A percentile compares a stretch with the other conserved stretches of the same genome.
Conservation (phyloP, 208 protist species). For the Acanthamoeba lenticulata region DNA sequence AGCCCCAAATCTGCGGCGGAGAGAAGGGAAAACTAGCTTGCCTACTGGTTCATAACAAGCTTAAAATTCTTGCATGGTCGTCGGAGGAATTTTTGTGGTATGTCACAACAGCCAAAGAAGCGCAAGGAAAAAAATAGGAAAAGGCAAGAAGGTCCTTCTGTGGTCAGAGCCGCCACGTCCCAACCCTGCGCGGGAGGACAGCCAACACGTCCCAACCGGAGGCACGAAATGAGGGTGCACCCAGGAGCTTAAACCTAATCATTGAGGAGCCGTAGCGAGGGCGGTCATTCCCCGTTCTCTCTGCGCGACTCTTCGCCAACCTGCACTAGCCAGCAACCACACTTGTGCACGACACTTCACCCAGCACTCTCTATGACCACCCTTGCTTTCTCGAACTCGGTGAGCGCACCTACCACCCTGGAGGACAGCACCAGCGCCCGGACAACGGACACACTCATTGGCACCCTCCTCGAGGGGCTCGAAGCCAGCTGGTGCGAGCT, state of each 20-base stretch:
- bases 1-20: too few relatives aligned
- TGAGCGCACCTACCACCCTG: neutral
- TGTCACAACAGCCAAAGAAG: too few relatives aligned
- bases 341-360: too few relatives aligned
- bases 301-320: neutral
- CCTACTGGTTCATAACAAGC: too few relatives aligned
- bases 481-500: neutral
- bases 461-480: neutral
- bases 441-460: neutral
- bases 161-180: neutral
- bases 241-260: too few relatives aligned
- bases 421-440: neutral
- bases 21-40: too few relatives aligned
- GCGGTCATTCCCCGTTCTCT: neutral
- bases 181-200: neutral
- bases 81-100: too few relatives aligned
- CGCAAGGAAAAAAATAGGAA: neutral
- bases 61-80: too few relatives aligned
- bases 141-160: neutral
- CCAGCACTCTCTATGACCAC: too few relatives aligned
- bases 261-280: too few relatives aligned
- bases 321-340: neutral
- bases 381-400: too few relatives aligned
- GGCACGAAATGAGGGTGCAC: neutral
- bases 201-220: neutral